Conservation (phyloP, 2,329 filamentous ascomycete species). For the Fusarium liriodendri region DNA sequence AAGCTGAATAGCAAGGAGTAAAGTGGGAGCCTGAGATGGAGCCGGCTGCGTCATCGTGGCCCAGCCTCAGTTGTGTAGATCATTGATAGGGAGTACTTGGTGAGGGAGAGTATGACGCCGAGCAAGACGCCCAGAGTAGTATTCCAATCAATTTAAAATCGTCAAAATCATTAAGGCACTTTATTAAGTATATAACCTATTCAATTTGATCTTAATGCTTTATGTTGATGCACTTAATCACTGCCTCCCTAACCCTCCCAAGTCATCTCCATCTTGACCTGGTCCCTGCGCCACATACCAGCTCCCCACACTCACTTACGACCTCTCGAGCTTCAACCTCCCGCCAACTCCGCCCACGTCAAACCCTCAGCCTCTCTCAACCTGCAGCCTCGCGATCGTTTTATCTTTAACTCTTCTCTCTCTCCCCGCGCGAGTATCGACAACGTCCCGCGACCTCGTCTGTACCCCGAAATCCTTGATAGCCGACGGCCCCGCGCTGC, state of each 20-base stretch:
- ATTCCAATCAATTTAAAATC: background rate
- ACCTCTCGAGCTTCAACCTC: slow-evolving; percentile 33
- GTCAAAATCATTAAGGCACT: accelerated
- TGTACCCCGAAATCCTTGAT: background rate
- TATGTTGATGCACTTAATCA: background rate
- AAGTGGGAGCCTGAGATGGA: background rate
- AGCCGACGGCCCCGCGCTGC: background rate
- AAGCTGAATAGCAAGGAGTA: background rate
- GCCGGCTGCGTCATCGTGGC: slow-evolving; percentile 32
- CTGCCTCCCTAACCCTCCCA: background rate
- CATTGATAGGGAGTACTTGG: slow-evolving; percentile 24
- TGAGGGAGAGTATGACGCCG: background rate
- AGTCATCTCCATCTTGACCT: slow-evolving; percentile 30
- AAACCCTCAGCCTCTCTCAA: background rate
- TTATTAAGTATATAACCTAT: accelerated
- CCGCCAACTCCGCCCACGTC: slow-evolving; percentile 29
- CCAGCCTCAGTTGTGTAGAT: slow-evolving; percentile 3
- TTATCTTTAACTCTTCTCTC: background rate
- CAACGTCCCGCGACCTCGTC: background rate
- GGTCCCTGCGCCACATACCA: slow-evolving; percentile 35
- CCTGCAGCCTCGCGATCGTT: background rate
- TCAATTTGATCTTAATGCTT: background rate
- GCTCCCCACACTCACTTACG: slow-evolving; percentile 31
- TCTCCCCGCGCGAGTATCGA: background rate
- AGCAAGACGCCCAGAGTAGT: too few relatives aligned